phyloP scores from a whole-genome alignment of 441 rosid genomes.

The Gossypium gossypioides region DNA sequence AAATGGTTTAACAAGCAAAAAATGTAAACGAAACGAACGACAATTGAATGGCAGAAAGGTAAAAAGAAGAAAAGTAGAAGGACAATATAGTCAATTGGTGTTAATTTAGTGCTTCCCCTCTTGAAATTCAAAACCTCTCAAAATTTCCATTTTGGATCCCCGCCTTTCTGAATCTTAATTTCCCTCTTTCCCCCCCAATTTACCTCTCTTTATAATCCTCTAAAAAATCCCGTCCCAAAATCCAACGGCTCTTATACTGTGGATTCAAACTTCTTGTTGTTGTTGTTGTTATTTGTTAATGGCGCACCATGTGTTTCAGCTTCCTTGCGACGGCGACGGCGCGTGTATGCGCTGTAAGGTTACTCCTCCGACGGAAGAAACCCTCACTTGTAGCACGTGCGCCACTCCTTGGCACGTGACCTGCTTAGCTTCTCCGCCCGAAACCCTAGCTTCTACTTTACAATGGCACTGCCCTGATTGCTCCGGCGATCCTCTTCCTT shows the following conservation, averaged over 20 bases:
- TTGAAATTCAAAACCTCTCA: conserved; percentile 4
- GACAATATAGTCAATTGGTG: background rate
- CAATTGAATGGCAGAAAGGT: background rate
- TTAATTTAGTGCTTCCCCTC: background rate
- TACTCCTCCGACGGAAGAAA: conserved; percentile 30
- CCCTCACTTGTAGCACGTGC: conserved; percentile 36
- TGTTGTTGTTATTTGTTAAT: conserved; percentile 3
- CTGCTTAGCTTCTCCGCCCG: conserved; percentile 15
- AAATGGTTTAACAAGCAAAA: background rate
- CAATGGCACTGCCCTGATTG: conserved; percentile 26
- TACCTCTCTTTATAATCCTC: background rate
- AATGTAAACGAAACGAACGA: background rate
- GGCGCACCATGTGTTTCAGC: conserved; percentile 34
- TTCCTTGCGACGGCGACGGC: conserved; percentile 54
- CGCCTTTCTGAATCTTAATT: background rate
- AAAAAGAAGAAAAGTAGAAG: background rate
- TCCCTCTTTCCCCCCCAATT: background rate
- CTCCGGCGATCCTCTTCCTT: background rate
- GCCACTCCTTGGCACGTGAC: conserved; percentile 41
- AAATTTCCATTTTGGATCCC: conserved; percentile 1
- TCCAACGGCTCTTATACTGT: background rate
- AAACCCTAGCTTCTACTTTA: conserved; percentile 13
- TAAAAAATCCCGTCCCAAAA: background rate
- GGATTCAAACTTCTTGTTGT: background rate
- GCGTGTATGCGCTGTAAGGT: conserved; percentile 38